Evolutionary conservation across 805 yeast genomes (phyloP).

Genomic region (Scheffersomyces amazonensis): DNA sequence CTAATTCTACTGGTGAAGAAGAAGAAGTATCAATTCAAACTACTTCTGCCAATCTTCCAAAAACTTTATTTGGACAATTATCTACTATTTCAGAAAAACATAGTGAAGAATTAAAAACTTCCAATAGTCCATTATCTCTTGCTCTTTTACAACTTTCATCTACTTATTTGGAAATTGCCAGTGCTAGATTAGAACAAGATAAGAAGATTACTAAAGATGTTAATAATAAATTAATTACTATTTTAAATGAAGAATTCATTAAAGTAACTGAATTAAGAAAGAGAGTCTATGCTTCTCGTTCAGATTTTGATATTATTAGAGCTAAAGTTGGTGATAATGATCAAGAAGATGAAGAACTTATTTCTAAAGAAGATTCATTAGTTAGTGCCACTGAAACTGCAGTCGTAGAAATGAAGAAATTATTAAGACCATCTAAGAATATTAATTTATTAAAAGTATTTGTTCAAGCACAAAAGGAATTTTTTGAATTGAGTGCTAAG

Average conservation of each 20-base stretch:
- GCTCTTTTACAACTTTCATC: conserved; percentile 55
- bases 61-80: conserved; percentile 72
- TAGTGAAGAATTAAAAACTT: conserved; percentile 43
- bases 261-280: conserved; percentile 60
- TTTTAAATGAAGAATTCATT: conserved; percentile 57
- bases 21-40: conserved; percentile 26
- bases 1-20: conserved; percentile 10
- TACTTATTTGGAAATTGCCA: conserved; percentile 61
- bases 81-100: conserved; percentile 54
- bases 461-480: conserved; percentile 66
- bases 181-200: conserved; percentile 70
- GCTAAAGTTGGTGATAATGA: conserved; percentile 47
- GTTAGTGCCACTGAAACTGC: conserved; percentile 77
- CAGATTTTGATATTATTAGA: conserved; percentile 67
- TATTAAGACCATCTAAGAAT: conserved; percentile 65
- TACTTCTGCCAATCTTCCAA: conserved; percentile 46
- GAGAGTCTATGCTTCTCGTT: conserved; percentile 67
- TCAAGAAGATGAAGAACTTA: conserved; percentile 50
- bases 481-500: conserved; percentile 31
- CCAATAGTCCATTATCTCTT: conserved; percentile 48
- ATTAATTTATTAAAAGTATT: conserved; percentile 64
- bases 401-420: conserved; percentile 72
- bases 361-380: conserved; percentile 68
- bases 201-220: conserved; percentile 56
- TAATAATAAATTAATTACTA: conserved; percentile 51